These are phyloP conservation scores for Saccharomyces hybrid DNA, from an alignment of 1,139 yeast genomes.

Conservation along the genomic window DNA sequence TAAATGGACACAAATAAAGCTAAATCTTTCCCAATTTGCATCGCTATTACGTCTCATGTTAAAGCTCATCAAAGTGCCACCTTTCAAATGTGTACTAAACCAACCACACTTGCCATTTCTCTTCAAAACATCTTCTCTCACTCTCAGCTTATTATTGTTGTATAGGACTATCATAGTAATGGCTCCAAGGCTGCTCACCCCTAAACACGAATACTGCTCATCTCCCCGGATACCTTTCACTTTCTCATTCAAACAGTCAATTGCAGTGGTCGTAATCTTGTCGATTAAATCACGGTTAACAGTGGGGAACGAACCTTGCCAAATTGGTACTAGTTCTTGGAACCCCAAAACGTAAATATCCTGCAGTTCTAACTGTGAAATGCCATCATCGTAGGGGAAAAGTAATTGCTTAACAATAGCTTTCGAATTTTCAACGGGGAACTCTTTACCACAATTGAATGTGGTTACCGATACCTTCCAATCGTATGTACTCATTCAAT, in stretches of 20 bases:
- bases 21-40: constrained; percentile 36
- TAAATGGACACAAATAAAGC: constrained; percentile 65
- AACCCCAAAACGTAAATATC: constrained; percentile 58
- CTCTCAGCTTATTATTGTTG: background rate
- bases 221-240: background rate
- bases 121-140: constrained; percentile 8
- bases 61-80: constrained; percentile 59
- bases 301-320: constrained; percentile 48
- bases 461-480: constrained; percentile 20
- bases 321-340: constrained; percentile 62
- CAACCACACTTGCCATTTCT: constrained; percentile 46
- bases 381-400: constrained; percentile 13
- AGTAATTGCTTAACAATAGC: constrained; percentile 12
- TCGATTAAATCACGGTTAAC: constrained; percentile 12
- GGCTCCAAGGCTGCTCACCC: constrained; percentile 52
- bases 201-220: constrained; percentile 15
- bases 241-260: constrained; percentile 35
- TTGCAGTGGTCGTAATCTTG: constrained; percentile 37
- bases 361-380: constrained; percentile 29
- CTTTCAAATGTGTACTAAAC: constrained; percentile 59
- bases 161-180: constrained; percentile 50
- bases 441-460: constrained; percentile 29
- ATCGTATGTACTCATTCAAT: background rate
- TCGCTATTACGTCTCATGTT: constrained; percentile 25
- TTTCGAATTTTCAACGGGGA: constrained; percentile 17